phyloP scores from a whole-genome alignment of 108 stramenopile genomes.

The Nannochloropsis oceanica region DNA sequence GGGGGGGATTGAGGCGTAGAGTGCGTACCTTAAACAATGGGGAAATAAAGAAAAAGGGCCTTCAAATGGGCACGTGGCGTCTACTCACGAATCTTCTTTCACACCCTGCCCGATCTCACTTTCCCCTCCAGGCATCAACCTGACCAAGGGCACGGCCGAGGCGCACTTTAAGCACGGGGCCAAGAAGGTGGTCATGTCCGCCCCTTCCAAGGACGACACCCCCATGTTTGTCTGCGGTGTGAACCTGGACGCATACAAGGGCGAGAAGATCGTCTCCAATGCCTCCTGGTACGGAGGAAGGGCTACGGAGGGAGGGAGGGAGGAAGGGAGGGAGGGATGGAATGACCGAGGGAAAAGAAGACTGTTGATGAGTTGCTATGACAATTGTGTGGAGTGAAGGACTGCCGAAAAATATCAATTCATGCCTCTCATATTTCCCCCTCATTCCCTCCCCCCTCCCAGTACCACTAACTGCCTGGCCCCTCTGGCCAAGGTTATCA shows the following conservation, averaged over 20 bases:
- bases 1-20: slow-evolving; percentile 50
- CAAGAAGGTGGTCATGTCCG: slow-evolving; percentile 90
- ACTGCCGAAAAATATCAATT: no score
- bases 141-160: slow-evolving; percentile 60
- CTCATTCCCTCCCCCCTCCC: no score
- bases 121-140: slow-evolving; percentile 76
- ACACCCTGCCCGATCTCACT: slow-evolving; percentile 1
- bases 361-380: no score
- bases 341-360: no score
- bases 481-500: slow-evolving; percentile 87
- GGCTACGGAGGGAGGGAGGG: no score
- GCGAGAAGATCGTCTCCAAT: slow-evolving; percentile 75
- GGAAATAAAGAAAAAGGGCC: slow-evolving; percentile 62
- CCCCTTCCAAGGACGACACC: slow-evolving; percentile 67
- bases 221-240: slow-evolving; percentile 96
- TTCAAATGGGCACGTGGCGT: slow-evolving; percentile 71
- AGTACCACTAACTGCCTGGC: slow-evolving; percentile 92
- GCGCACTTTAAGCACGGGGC: slow-evolving; percentile 68
- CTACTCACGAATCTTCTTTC: slow-evolving; percentile 44
- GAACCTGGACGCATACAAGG: slow-evolving; percentile 62
- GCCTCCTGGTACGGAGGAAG: slow-evolving; percentile 44
- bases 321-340: no score
- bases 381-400: no score
- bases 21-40: no score
- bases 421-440: no score